Evolutionary conservation across 139 green algal genomes (phyloP).

Genomic region (Pleodorina starrii): DNA sequence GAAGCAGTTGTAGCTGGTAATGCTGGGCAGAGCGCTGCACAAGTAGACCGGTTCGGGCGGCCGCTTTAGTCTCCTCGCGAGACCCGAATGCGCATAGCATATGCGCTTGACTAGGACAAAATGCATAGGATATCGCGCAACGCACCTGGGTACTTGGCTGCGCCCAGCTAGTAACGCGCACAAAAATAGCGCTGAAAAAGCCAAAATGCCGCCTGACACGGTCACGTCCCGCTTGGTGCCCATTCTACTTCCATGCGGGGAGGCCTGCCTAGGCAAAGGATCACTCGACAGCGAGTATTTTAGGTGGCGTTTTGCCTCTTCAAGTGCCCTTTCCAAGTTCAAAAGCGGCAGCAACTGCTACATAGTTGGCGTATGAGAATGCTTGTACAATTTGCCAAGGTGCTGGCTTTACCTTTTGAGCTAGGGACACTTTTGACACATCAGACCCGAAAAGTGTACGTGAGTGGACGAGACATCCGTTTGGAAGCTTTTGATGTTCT

Average conservation of each 20-base stretch:
- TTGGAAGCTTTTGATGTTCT: no score
- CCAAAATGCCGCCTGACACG: neutral
- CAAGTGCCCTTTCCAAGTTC: no score
- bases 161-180: neutral
- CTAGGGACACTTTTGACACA: neutral
- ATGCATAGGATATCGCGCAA: neutral
- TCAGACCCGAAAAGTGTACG: no score
- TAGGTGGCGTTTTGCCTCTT: no score
- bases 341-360: no score
- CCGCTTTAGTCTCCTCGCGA: neutral
- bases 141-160: neutral
- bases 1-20: slow-evolving; percentile 7
- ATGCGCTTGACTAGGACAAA: no score
- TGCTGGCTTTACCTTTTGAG: neutral
- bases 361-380: no score
- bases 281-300: no score
- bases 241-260: neutral
- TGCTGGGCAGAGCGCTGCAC: slow-evolving; percentile 4
- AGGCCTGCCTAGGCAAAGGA: no score
- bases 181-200: neutral
- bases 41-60: neutral
- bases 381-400: neutral
- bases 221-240: neutral
- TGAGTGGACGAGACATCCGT: no score
- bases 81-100: no score